Evolutionary conservation across 1,284 basidiomycete genomes (phyloP), one percentile per base, ranked within the genome.

Genomic region (Ceratorhiza oryzae-sativae): DNA sequence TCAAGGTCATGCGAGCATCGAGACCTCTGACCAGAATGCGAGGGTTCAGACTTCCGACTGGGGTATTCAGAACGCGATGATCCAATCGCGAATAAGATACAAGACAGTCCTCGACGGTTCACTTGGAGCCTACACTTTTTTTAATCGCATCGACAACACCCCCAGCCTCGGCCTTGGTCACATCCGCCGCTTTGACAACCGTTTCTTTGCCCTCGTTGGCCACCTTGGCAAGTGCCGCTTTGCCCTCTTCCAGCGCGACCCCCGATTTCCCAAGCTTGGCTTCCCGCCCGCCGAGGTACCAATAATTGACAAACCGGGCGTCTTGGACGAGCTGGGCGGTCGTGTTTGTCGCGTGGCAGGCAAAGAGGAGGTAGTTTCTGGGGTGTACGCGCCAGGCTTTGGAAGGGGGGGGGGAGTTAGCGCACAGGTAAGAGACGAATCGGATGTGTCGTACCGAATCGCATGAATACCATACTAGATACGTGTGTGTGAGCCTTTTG

Each of bases 301-400:
- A 95, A 80, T 97, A 97, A 77, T 95, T 92, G 73, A 92, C 78
- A 80, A 95, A 97, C 46, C 95, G 89, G 13, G 81, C 83, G n/a
- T 90, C 91, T 81, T 98, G 94, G 23, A 92, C 77, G 1, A 86
- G 80, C 80, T 98, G 95, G 0, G 95, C 92, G n/a, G 91, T 84
- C 3, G 90, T 87, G 80, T 98, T 98, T 68, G 94, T 97, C 18
- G 86, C 83, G 82, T 98, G 95, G 80, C 95, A 97, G 3, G 91
- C 94, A 81, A 97, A 94, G 67, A 97, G 86, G 71, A 97, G 86
- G 84, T 97, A 95, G 81, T 98, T 98, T 76, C 96, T 88, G 18
- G 95, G 95, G 79, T 95, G 89, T 45, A 98, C 95, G 73, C 88
- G 88, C 96, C 96, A 98, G 73, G 95, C 93, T 94, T 74, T 13